phyloP scores from a whole-genome alignment of 1,284 basidiomycete genomes.

The Meira miltonrushii region DNA sequence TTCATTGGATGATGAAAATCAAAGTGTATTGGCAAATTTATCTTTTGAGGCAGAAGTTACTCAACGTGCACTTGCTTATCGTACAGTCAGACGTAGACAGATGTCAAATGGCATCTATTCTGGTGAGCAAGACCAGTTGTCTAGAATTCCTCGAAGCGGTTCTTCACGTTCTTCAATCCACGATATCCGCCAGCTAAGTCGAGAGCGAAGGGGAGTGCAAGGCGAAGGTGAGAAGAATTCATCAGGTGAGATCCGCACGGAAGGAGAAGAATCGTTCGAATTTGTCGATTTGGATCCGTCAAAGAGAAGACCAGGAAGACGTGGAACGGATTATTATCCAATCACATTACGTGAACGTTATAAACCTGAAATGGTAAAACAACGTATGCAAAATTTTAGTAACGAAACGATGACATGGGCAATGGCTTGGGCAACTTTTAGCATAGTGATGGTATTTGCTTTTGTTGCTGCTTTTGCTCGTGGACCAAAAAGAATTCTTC shows the following conservation, averaged over 20 bases:
- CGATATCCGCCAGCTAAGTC: background rate
- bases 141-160: background rate
- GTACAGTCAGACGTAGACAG: background rate
- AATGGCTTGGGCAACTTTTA: constrained; percentile 38
- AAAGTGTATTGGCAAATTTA: too few species aligned
- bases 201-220: background rate
- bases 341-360: constrained; percentile 33
- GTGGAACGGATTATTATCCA: constrained; percentile 39
- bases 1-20: background rate
- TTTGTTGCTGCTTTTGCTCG: constrained; percentile 29
- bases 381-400: constrained; percentile 27
- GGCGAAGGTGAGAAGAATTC: constrained; percentile 8
- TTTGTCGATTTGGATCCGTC: constrained; percentile 23
- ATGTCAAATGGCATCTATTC: background rate
- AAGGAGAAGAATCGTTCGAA: constrained; percentile 29
- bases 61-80: constrained; percentile 13
- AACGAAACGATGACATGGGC: constrained; percentile 33
- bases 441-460: constrained; percentile 37
- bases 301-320: constrained; percentile 24
- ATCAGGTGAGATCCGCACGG: background rate
- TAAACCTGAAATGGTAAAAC: constrained; percentile 34
- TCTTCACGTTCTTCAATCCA: background rate
- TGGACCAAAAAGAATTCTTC: background rate
- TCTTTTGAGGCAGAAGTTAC: constrained; percentile 25
- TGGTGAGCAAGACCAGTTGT: background rate